Evolutionary conservation across 2,329 filamentous ascomycete genomes (phyloP), one percentile per base, ranked within the genome.

Genomic region (Colletotrichum sp.): DNA sequence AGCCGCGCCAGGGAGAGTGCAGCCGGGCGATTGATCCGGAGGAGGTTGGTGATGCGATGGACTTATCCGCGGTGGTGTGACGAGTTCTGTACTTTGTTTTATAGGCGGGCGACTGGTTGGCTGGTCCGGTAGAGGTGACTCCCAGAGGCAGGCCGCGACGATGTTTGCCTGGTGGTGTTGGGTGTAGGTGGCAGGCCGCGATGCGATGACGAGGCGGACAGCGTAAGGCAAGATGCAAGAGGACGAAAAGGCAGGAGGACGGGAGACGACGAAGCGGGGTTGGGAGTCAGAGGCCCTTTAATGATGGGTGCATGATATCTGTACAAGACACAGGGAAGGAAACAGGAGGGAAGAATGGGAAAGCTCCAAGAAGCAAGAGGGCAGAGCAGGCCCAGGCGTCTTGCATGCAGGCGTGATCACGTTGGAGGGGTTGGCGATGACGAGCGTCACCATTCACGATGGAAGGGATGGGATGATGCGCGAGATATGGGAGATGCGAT

Each of bases 361-460:
- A 68, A 31, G 43, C 34, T 43, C 31, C 31, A 18, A 21, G 38
- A 27, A 66, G 47, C 36, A 47, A 18, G n/a, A 47, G 27, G 47
- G 15, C 34, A 27, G 47, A 13, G 38, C n/a, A 36, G 29, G 47
- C 8, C 34, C 5, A 64, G 21, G 47, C 66, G 24, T 63, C 43
- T 51, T 70, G 70, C 70, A 73, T 73, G 70, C 70, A 70, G 33
- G 54, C n/a, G 29, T 34, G 70, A 73, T 73, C 70, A 73, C 61
- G 59, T 73, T 73, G 51, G 59, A 31, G 57, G 38, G 7, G 38
- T 65, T 18, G 21, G 24, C 36, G 59, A 65, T 70, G 70, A 65
- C 59, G 51, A 57, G 66, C 70, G 47, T 69, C 66, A n/a, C 12
- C 33, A 62, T 27, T 54, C 38, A 54, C 33, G 24, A 31, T 24